phyloP scores from a whole-genome alignment of 2,329 filamentous ascomycete species.

The Ceratocystis alfenasii region DNA sequence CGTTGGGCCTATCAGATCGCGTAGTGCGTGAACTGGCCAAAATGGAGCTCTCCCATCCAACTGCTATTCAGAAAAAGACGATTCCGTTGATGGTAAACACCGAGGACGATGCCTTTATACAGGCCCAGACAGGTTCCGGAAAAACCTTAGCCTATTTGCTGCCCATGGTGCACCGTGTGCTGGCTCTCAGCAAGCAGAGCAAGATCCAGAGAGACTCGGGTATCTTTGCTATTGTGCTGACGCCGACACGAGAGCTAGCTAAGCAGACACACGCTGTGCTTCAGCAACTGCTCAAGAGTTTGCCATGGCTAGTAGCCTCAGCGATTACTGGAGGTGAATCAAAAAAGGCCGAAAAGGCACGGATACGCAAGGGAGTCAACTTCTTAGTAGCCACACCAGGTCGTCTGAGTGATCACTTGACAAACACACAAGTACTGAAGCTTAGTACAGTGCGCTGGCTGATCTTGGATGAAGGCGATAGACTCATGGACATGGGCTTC shows the following conservation, averaged over 20 bases:
- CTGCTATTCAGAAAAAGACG: constrained; percentile 84
- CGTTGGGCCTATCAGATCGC: constrained; percentile 66
- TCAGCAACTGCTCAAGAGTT: constrained; percentile 73
- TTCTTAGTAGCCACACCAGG: constrained; percentile 92
- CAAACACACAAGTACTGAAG: constrained; percentile 81
- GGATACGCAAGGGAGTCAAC: constrained; percentile 85
- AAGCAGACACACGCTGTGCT: constrained; percentile 86
- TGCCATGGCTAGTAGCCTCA: constrained; percentile 87
- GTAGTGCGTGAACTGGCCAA: constrained; percentile 78
- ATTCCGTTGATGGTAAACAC: constrained; percentile 68
- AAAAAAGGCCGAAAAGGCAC: constrained; percentile 76
- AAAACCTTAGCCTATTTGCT: constrained; percentile 95
- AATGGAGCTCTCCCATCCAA: constrained; percentile 79
- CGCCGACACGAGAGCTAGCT: constrained; percentile 84
- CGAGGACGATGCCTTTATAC: constrained; percentile 85
- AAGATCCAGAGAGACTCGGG: constrained; percentile 73
- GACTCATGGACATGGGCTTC: constrained; percentile 97
- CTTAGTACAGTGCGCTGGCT: constrained; percentile 86
- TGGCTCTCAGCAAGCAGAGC: constrained; percentile 55
- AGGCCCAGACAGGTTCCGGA: constrained; percentile 92
- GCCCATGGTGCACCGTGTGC: constrained; percentile 78
- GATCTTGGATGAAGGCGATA: constrained; percentile 88
- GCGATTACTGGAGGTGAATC: constrained; percentile 62
- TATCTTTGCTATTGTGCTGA: constrained; percentile 84
- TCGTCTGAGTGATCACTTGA: constrained; percentile 77